Evolutionary conservation across 306 rosid genomes (phyloP).

Genomic region (Vigna trinervia): DNA sequence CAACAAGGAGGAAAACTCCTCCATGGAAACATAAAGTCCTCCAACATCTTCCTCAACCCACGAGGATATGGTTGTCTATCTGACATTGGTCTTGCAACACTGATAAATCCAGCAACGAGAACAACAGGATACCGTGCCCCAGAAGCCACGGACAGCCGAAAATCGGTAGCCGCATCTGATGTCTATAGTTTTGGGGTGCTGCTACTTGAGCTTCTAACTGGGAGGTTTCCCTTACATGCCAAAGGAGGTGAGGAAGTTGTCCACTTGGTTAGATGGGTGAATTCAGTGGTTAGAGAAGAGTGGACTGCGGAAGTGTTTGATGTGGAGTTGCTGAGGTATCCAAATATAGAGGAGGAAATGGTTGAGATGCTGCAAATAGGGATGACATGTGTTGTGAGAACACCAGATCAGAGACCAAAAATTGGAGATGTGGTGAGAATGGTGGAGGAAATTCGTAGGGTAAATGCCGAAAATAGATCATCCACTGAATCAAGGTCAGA

Average conservation of each 20-base stretch:
- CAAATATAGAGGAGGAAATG: slow-evolving; percentile 90
- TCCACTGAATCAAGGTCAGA: slow-evolving; percentile 61
- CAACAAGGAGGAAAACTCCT: slow-evolving; percentile 65
- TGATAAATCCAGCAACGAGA: slow-evolving; percentile 63
- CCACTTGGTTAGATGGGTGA: slow-evolving; percentile 92
- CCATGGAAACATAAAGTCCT: slow-evolving; percentile 88
- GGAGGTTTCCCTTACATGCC: slow-evolving; percentile 69
- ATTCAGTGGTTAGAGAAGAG: slow-evolving; percentile 92
- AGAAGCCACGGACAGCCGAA: slow-evolving; percentile 74
- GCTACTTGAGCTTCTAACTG: slow-evolving; percentile 84
- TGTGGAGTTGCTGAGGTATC: slow-evolving; percentile 69
- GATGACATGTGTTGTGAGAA: slow-evolving; percentile 71
- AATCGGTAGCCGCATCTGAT: slow-evolving; percentile 64
- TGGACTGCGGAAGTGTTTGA: slow-evolving; percentile 98
- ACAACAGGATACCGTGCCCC: slow-evolving; percentile 82
- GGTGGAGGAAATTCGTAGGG: slow-evolving; percentile 71
- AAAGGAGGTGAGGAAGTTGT: slow-evolving; percentile 73
- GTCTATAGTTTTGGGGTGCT: slow-evolving; percentile 83
- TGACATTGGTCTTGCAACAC: slow-evolving; percentile 65
- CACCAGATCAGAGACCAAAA: slow-evolving; percentile 74
- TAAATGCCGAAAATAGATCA: slow-evolving; percentile 50
- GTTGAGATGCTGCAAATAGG: slow-evolving; percentile 89
- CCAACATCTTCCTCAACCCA: slow-evolving; percentile 79
- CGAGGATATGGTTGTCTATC: slow-evolving; percentile 77
- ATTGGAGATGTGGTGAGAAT: slow-evolving; percentile 57